These are phyloP conservation scores for Chaetoscypha palmicola DNA, from an alignment of 2,329 filamentous ascomycete genomes.

Conservation along the genomic window DNA sequence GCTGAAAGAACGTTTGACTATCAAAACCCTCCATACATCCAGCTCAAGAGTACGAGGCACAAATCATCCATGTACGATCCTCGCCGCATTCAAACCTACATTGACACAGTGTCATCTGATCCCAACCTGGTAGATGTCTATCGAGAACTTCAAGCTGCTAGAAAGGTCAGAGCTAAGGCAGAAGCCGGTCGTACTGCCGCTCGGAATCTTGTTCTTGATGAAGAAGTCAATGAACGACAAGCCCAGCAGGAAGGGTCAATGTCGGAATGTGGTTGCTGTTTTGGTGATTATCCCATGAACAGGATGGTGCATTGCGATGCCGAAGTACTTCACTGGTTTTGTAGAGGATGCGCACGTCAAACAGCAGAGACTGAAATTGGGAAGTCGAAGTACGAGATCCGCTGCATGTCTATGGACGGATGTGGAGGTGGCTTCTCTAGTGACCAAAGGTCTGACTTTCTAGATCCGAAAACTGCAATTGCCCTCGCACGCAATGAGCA, in stretches of 20 bases:
- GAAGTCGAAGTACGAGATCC: constrained; percentile 57
- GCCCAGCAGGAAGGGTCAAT: constrained; percentile 45
- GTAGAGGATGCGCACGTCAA: constrained; percentile 54
- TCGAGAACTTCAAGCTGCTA: constrained; percentile 37
- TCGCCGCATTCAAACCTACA: constrained; percentile 6
- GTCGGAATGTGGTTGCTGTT: constrained; percentile 69
- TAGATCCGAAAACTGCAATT: constrained; percentile 50
- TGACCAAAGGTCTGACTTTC: constrained; percentile 37
- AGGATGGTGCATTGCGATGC: constrained; percentile 60
- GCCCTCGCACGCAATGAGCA: constrained; percentile 67
- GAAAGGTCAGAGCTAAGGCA: constrained; percentile 27
- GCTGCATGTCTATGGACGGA: constrained; percentile 63
- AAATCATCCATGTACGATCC: constrained; percentile 12
- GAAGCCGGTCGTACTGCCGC: constrained; percentile 34
- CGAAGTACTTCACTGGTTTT: constrained; percentile 50
- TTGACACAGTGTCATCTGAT: constrained; percentile 1
- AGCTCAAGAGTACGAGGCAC: constrained; percentile 27
- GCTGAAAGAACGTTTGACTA: constrained; percentile 30
- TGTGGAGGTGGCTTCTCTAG: constrained; percentile 57
- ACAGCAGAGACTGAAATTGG: constrained; percentile 65
- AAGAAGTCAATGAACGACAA: constrained; percentile 36
- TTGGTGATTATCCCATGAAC: constrained; percentile 56
- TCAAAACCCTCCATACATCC: constrained; percentile 22
- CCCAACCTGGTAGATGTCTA: constrained; percentile 15
- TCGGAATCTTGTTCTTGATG: constrained; percentile 33